A percentile compares a stretch with the other conserved stretches of the same genome.
These are phyloP conservation scores for Ustilago cynodontis DNA, from an alignment of 1,284 basidiomycete species.

Conservation along the genomic window DNA sequence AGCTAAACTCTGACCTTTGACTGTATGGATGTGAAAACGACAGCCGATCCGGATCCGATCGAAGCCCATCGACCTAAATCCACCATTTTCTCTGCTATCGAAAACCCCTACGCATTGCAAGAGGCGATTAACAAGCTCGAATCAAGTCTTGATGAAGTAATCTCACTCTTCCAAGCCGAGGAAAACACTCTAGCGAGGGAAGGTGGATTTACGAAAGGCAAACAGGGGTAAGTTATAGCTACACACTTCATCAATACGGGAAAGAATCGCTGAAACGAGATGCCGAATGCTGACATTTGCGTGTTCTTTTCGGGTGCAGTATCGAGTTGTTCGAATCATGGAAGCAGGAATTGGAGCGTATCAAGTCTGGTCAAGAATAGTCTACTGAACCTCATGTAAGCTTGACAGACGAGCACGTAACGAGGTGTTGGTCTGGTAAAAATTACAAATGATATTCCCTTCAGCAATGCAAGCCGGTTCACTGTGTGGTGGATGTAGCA, in stretches of 20 bases:
- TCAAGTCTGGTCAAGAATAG: conserved; percentile 52
- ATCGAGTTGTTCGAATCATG: conserved; percentile 56
- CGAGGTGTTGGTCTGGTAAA: not conserved
- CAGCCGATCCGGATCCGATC: conserved; percentile 43
- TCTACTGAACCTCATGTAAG: not conserved
- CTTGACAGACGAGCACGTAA: not conserved
- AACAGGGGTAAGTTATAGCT: conserved; percentile 58
- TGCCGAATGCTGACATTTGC: not conserved
- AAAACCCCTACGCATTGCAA: conserved; percentile 61
- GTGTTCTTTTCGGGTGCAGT: conserved; percentile 1
- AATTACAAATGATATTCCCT: conserved; percentile 14
- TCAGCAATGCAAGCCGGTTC: not conserved
- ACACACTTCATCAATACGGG: too few species aligned
- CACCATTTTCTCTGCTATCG: conserved; percentile 58
- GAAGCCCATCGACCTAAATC: conserved; percentile 35
- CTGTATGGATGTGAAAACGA: not conserved
- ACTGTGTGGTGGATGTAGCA: not conserved
- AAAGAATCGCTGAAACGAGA: too few species aligned
- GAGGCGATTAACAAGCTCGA: conserved; percentile 59
- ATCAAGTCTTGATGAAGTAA: conserved; percentile 56
- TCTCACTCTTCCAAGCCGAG: conserved; percentile 58
- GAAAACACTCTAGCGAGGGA: conserved; percentile 57
- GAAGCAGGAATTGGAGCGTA: conserved; percentile 58
- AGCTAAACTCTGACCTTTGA: not conserved
- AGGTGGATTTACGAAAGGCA: conserved; percentile 58